Percentiles rank a stretch among this genome's conserved stretches.
These are phyloP conservation scores for Aspergillus ochraceus DNA, from an alignment of 2,329 filamentous ascomycete species.

Conservation along the genomic window DNA sequence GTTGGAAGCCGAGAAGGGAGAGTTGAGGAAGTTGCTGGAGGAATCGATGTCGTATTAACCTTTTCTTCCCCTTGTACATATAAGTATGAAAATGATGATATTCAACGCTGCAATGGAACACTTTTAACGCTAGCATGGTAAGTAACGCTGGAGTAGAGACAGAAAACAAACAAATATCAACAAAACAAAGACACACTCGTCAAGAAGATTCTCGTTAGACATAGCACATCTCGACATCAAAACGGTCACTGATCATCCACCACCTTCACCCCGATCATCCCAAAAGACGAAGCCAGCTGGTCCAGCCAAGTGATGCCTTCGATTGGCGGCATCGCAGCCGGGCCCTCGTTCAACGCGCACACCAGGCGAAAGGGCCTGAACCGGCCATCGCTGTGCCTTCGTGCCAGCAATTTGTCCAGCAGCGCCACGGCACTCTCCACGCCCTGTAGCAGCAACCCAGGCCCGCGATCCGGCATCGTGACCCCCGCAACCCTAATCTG, in stretches of 20 bases:
- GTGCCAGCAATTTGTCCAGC: constrained; percentile 18
- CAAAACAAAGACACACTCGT: neutral
- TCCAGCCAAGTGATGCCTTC: constrained; percentile 31
- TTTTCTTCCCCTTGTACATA: neutral
- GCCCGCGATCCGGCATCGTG: constrained; percentile 2
- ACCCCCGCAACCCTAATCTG: neutral
- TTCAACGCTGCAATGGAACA: neutral
- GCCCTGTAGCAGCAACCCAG: constrained; percentile 26
- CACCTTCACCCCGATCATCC: constrained; percentile 28
- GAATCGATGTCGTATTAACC: constrained; percentile 55
- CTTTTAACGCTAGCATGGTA: neutral
- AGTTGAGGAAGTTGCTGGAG: constrained; percentile 70
- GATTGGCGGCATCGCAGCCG: constrained; percentile 20
- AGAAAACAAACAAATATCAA: neutral
- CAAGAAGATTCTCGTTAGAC: neutral
- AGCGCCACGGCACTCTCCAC: constrained; percentile 24
- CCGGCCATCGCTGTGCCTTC: constrained; percentile 16
- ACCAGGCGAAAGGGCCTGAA: constrained; percentile 26
- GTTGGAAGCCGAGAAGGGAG: constrained; percentile 68
- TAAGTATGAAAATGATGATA: neutral
- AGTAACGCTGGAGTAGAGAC: neutral
- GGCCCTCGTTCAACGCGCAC: constrained; percentile 27
- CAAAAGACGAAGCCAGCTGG: constrained; percentile 34
- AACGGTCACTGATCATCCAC: neutral
- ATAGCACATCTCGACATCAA: neutral